These are phyloP conservation scores for Tremellales sp. DNA, from an alignment of 1,284 basidiomycete species.

Conservation along the genomic window DNA sequence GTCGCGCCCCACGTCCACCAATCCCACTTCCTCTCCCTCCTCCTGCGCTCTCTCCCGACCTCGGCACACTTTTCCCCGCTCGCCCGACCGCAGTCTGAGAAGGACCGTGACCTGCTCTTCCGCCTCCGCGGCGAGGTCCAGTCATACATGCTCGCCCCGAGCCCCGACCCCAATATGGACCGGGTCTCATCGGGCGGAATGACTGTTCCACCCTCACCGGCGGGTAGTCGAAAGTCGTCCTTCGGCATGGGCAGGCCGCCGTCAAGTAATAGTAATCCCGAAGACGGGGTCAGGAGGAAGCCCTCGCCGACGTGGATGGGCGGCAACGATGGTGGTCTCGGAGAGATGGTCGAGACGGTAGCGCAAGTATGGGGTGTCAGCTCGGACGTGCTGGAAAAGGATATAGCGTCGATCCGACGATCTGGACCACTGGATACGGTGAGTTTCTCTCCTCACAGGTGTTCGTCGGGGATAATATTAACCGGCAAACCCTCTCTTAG, in stretches of 20 bases:
- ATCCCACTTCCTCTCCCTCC: slow-evolving; percentile 39
- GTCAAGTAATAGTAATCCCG: not conserved
- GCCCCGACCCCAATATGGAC: slow-evolving; percentile 13
- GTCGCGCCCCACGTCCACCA: slow-evolving; percentile 26
- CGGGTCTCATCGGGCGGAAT: slow-evolving; percentile 8
- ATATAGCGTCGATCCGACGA: slow-evolving; percentile 29
- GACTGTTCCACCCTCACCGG: too few relatives aligned
- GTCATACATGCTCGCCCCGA: slow-evolving; percentile 24
- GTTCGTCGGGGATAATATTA: not conserved
- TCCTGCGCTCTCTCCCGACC: slow-evolving; percentile 36
- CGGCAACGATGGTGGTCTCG: slow-evolving; percentile 6
- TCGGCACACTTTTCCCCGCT: slow-evolving; percentile 36
- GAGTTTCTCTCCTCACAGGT: slow-evolving; percentile 6
- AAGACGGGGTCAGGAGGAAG: slow-evolving; percentile 24
- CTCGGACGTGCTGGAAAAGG: slow-evolving; percentile 27
- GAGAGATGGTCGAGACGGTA: slow-evolving; percentile 32
- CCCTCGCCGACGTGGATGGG: slow-evolving; percentile 27
- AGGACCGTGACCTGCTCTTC: slow-evolving; percentile 42
- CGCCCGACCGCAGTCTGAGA: slow-evolving; percentile 33
- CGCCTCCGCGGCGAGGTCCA: slow-evolving; percentile 45
- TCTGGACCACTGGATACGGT: slow-evolving; percentile 37
- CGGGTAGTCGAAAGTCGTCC: not conserved
- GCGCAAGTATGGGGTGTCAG: slow-evolving; percentile 38
- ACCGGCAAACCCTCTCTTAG: slow-evolving; percentile 8
- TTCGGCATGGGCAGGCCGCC: not conserved